Base-by-base conservation (phyloP, 1,284 basidiomycete genomes). In the Ustilago esculenta region DNA sequence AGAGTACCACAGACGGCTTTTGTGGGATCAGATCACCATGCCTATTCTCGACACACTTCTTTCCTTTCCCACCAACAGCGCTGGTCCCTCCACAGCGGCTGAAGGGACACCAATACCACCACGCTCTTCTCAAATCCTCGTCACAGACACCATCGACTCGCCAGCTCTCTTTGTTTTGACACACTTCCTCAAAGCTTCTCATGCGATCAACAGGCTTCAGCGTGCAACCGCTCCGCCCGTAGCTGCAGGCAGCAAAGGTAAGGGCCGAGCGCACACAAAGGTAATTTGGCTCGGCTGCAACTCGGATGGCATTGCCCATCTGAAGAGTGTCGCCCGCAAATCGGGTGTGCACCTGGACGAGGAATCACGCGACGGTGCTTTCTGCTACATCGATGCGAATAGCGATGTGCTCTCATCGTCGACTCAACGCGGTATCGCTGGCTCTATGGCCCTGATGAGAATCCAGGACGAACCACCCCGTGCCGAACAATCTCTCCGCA, bases 101-200 rank as follows among this genome's bases (percentile, higher is more conserved):
- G 25, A 55, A 14, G 33, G 61, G 21, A 66, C 66, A 0, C 54
- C 61, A 2, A 61, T 73, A 35, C 66, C 71, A 27, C 71, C 71
- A n/a, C 20, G 36, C 17, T 69, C 71, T 20, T 61, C 72, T 4
- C 61, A 69, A 18, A 51, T 72, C 30, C 47, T 72, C 41, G 65
- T 75, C 23, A 72, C 72, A 2, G 72, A 75, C 42, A 75, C 72
- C 4, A 55, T 61, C 54, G 68, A 72, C 37, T 55, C 67, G 10
- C 69, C 72, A 3, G 72, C 65, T 15, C 30, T 64, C 12, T 72
- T 75, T 21, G 64, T 75, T 2, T 51, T 72, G 12, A 46, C 49
- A 14, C 61, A 72, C 42, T 72, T 75, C 32, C 48, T 67, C 10
- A 45, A 63, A 29, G 65, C 69, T 10, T 39, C 55, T 2, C 55